Base-by-base conservation (phyloP, 148 eudicot species). In the Pharnaceum exiguum region DNA sequence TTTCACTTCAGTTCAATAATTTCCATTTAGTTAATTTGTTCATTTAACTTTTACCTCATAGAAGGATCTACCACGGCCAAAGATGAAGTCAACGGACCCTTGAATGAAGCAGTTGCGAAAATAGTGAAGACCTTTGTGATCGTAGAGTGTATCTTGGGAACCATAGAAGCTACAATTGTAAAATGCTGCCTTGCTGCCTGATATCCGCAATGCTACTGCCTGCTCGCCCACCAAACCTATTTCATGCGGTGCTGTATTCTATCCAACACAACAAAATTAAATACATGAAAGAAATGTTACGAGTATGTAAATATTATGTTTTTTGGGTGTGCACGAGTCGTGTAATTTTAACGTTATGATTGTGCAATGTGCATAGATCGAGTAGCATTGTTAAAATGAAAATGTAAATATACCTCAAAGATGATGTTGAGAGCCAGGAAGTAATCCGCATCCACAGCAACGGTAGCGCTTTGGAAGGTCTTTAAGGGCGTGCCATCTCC, bases 51-150 rank as follows among this genome's bases (percentile, higher is more conserved):
- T 2, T 33, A 80, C 83, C 77, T 79, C 69, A 27, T 82, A 83
- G 19, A 83, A 65, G 48, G 84, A 80, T 18, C 71, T 71, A 10
- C 72, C 87, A 45, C 71, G 68, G 42, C 93, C 87, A 54, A 82
- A 85, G 65, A 85, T 85, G 72, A 85, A 85, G 44, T 85, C 89
- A 24, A 86, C 82, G 0, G 88, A 78, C 40, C 95, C 95, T 55
- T 80, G 83, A 44, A 86, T 74, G 67, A 78, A 78, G 72, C 89
- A 82, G 29, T 72, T 65, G 4, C 44, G 60, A 68, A 71, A 86
- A 46, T 70, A 86, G 45, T 86, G 94, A 51, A 75, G 75, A 22
- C 89, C 89, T 46, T 66, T 83, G 73, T 82, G 86, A 55, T 82
- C 89, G 48, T 80, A 86, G 2, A 86, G 75, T 0, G 95, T 86